These are phyloP conservation scores for Candida dubliniensis DNA, from an alignment of 1,139 yeast genomes.

Conservation along the genomic window DNA sequence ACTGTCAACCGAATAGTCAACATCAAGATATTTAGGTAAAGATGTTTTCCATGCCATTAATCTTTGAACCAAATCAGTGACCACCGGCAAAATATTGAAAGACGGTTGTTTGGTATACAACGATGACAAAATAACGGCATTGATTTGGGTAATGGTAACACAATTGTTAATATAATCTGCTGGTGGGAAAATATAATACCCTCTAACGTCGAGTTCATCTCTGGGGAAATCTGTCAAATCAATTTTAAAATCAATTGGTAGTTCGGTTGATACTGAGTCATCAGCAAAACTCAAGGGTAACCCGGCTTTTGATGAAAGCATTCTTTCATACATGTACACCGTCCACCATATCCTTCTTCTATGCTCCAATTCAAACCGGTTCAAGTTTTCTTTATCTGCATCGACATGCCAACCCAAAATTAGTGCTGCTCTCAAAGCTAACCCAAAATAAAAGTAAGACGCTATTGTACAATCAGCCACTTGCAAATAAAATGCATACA, in stretches of 20 bases:
- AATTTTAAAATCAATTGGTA: slow-evolving; percentile 73
- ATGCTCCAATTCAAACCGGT: slow-evolving; percentile 73
- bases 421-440: slow-evolving; percentile 72
- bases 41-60: slow-evolving; percentile 69
- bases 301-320: slow-evolving; percentile 84
- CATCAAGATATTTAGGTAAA: slow-evolving; percentile 62
- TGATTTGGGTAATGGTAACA: slow-evolving; percentile 78
- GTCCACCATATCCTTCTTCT: slow-evolving; percentile 90
- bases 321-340: slow-evolving; percentile 83
- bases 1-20: slow-evolving; percentile 59
- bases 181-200: slow-evolving; percentile 72
- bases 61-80: slow-evolving; percentile 68
- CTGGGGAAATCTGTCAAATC: slow-evolving; percentile 51
- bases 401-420: slow-evolving; percentile 84
- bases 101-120: slow-evolving; percentile 78
- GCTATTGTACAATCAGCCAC: slow-evolving; percentile 86
- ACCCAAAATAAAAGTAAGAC: slow-evolving; percentile 77
- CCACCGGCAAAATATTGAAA: slow-evolving; percentile 69
- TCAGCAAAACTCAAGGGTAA: slow-evolving; percentile 77
- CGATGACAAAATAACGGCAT: slow-evolving; percentile 70
- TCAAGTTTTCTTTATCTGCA: slow-evolving; percentile 64
- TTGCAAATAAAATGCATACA: slow-evolving; percentile 79
- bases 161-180: slow-evolving; percentile 79
- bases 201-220: slow-evolving; percentile 50
- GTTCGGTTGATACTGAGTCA: slow-evolving; percentile 72